phyloP scores from a whole-genome alignment of 129 eudicot species.

The Artemisia annua region DNA sequence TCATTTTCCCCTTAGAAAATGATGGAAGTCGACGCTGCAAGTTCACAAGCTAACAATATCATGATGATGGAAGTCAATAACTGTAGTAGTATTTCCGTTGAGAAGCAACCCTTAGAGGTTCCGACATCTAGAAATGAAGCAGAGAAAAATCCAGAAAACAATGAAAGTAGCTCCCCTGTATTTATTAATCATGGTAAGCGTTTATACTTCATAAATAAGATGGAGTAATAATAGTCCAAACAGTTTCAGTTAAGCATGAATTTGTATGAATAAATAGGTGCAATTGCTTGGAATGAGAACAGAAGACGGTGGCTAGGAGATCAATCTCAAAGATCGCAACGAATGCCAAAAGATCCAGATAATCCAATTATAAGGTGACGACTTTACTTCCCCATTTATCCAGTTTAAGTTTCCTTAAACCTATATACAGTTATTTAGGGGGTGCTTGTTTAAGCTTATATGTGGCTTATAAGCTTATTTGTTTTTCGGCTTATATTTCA shows the following conservation, averaged over 20 bases:
- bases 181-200: constrained; percentile 62
- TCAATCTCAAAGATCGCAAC: constrained; percentile 40
- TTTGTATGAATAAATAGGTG: constrained; percentile 36
- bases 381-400: not conserved
- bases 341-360: constrained; percentile 48
- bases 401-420: too few relatives aligned
- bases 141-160: constrained; percentile 38
- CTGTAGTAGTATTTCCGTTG: constrained; percentile 28
- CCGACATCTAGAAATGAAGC: constrained; percentile 28
- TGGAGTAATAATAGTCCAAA: not conserved
- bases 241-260: not conserved
- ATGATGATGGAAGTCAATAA: constrained; percentile 48
- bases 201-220: not conserved
- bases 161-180: constrained; percentile 33
- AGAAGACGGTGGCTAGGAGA: constrained; percentile 63
- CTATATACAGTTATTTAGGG: not conserved
- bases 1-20: constrained; percentile 30
- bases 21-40: constrained; percentile 51
- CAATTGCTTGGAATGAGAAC: constrained; percentile 57
- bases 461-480: too few relatives aligned
- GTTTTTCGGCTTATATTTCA: too few relatives aligned
- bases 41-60: constrained; percentile 27
- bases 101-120: constrained; percentile 41
- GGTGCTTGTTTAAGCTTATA: too few relatives aligned
- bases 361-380: constrained; percentile 40